Base-by-base conservation (phyloP, 768 basidiomycete genomes). In the Punctularia strigosozonata region DNA sequence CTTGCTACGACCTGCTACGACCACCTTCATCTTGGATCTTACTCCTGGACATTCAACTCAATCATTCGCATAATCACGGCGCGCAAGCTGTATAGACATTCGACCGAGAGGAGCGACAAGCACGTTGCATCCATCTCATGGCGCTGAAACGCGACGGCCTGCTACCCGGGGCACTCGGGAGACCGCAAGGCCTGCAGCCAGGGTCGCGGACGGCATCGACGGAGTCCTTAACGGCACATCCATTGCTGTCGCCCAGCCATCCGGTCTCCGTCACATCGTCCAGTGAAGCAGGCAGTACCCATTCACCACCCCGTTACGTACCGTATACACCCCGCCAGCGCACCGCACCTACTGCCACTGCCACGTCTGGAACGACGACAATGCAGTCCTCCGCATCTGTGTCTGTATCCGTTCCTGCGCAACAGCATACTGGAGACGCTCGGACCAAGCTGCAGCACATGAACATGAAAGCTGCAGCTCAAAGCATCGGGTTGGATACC, bases 251-350 rank as follows among this genome's bases (percentile, higher is more conserved):
- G 3, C 68, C 71, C 2, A 48, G 26, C 26, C 15, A 10, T 8
- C 33, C 52, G 20, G 50, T 52, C 12, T 48, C 57, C 14, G 46
- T 34, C 13, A n/a, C 41, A 36, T 37, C 22, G 37, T 43, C 36
- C 33, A 45, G 31, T 41, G 43, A 28, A 30, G 28, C 28, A 30
- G 37, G 41, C 39, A 33, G 40, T 25, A n/a, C 21, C 51, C 5
- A 36, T n/a, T n/a, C 55, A 6, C 45, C 54, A 3, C 64, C 74
- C 8, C 68, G 69, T 44, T 88, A 87, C 60, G 71, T 80, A 2
- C 77, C 83, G 2, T 87, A 88, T 47, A 87, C 82, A 1, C 84
- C 85, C 1, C 61, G 78, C 18, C 83, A 85, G 31, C 74, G 80
- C 31, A 63, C 65, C 6, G 56, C 66, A 10, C 65, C 71, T 8